Percentiles rank a stretch among this genome's conserved stretches.
Evolutionary conservation across 2,329 filamentous ascomycete genomes (phyloP).

Genomic region (Madurella mycetomatis): DNA sequence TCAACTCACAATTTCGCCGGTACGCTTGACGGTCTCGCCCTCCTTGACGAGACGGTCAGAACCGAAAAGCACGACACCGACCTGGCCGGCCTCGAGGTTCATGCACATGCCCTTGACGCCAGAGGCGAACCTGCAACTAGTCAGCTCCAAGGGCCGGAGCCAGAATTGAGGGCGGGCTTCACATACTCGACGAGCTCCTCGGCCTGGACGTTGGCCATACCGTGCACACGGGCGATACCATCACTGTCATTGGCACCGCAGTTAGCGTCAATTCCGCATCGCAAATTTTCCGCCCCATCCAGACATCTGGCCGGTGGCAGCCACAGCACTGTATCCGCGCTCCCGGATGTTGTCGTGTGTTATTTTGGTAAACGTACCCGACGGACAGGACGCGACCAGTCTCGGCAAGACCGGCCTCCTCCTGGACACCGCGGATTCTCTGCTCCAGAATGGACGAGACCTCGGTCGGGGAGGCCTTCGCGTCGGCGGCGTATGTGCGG

Average conservation of each 20-base stretch:
- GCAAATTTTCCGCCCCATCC: conserved; percentile 22
- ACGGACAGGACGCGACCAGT: conserved; percentile 98
- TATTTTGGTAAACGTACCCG: conserved; percentile 65
- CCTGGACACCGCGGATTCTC: conserved; percentile 96
- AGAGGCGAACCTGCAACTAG: conserved; percentile 76
- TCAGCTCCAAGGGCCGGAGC: conserved; percentile 18
- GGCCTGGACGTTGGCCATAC: conserved; percentile 99
- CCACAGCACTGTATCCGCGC: neutral
- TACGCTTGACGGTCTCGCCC: conserved; percentile 99
- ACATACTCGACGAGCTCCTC: conserved; percentile 99
- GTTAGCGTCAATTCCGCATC: conserved; percentile 25
- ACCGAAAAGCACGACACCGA: conserved; percentile 99
- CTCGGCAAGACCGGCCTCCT: conserved; percentile 94
- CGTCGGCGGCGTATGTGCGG: conserved; percentile 89
- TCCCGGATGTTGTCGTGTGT: neutral
- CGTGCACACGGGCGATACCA: conserved; percentile 99
- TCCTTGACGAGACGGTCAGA: conserved; percentile 99
- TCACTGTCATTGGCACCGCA: conserved; percentile 60
- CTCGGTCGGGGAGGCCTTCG: conserved; percentile 94
- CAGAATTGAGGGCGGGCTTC: conserved; percentile 8
- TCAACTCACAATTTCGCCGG: conserved; percentile 88
- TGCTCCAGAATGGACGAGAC: conserved; percentile 99
- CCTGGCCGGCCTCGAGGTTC: conserved; percentile 99
- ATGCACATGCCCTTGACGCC: conserved; percentile 99
- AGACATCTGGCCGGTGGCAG: neutral